Conservation (phyloP, 352 stramenopile species). For the Phytopythium oedochilum region DNA sequence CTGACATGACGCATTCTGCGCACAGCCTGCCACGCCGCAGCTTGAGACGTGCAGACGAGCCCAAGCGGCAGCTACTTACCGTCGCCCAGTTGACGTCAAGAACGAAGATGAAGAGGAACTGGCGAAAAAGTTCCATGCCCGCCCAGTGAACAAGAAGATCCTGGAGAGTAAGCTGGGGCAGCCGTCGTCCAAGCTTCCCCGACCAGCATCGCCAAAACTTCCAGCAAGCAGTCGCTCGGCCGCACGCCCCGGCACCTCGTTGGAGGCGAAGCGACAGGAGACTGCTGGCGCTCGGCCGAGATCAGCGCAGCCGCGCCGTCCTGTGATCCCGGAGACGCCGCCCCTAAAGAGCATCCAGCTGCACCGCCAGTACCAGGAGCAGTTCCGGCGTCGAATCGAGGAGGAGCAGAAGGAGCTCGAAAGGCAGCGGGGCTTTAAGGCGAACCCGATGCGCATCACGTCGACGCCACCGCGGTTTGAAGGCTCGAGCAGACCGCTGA, state of each 20-base stretch:
- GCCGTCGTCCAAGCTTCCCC: conserved; percentile 34
- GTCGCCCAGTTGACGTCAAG: conserved; percentile 46
- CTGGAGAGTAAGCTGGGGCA: conserved; percentile 32
- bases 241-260: conserved; percentile 21
- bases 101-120: conserved; percentile 74
- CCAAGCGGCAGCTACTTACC: conserved; percentile 34
- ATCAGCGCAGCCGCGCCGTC: conserved; percentile 19
- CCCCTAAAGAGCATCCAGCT: conserved; percentile 67
- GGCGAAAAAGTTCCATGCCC: conserved; percentile 71
- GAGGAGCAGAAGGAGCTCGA: conserved; percentile 50
- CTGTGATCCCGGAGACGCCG: conserved; percentile 63
- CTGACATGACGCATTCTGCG: neutral
- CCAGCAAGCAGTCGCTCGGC: conserved; percentile 30
- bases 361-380: conserved; percentile 68
- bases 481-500: conserved; percentile 67
- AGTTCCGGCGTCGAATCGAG: conserved; percentile 53
- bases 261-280: conserved; percentile 29
- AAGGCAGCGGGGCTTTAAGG: conserved; percentile 59
- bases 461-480: conserved; percentile 55
- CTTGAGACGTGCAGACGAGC: conserved; percentile 61
- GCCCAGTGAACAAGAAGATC: conserved; percentile 53
- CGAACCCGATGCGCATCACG: conserved; percentile 60
- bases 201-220: conserved; percentile 38
- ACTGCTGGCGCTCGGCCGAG: conserved; percentile 12
- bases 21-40: conserved; percentile 54